These are phyloP conservation scores for Ogataea naganishii DNA, from an alignment of 805 yeast species.

Conservation along the genomic window DNA sequence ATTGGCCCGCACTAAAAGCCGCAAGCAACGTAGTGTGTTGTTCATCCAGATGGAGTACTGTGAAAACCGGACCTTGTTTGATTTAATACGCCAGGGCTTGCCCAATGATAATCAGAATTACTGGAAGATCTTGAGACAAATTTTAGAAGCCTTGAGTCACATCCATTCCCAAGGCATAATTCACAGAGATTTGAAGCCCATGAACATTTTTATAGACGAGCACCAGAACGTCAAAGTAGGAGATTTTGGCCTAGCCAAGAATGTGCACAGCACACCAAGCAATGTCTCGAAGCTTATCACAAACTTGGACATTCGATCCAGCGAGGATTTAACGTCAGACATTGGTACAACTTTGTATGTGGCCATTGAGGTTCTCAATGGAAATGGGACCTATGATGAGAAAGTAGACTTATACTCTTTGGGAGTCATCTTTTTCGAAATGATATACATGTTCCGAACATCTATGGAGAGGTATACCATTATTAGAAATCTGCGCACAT, in stretches of 20 bases:
- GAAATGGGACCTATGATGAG: constrained; percentile 72
- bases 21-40: constrained; percentile 55
- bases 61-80: constrained; percentile 83
- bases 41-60: constrained; percentile 99
- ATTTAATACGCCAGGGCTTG: constrained; percentile 72
- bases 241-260: constrained; percentile 95
- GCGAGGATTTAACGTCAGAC: constrained; percentile 80
- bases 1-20: too few relatives aligned
- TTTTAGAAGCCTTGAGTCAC: constrained; percentile 81
- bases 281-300: constrained; percentile 6
- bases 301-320: constrained; percentile 16
- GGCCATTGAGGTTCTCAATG: constrained; percentile 78
- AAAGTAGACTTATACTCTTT: constrained; percentile 94
- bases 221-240: constrained; percentile 87
- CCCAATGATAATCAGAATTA: constrained; percentile 67
- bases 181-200: constrained; percentile 92
- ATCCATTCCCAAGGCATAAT: constrained; percentile 92
- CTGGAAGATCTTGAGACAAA: constrained; percentile 84
- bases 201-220: constrained; percentile 90
- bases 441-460: constrained; percentile 79
- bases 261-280: constrained; percentile 47
- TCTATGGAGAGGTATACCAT: constrained; percentile 88
- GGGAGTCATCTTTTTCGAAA: constrained; percentile 92
- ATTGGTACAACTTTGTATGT: constrained; percentile 93
- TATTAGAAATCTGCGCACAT: constrained; percentile 52